Conservation (phyloP, 139 green algal genomes). For the Chlorokybus atmophyticus region DNA sequence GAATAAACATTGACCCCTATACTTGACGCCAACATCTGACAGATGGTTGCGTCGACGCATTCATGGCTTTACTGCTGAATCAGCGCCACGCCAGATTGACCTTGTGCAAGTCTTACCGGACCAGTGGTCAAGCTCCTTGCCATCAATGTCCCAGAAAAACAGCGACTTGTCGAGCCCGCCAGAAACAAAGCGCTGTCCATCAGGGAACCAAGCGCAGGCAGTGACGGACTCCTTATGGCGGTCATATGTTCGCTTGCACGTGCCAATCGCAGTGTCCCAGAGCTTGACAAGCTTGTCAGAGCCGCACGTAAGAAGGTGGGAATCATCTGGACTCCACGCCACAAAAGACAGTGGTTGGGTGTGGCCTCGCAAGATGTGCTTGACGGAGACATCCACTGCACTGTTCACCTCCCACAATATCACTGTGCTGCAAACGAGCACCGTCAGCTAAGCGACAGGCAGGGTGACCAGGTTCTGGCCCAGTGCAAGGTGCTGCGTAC, state of each 20-base stretch:
- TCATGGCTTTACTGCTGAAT: no score
- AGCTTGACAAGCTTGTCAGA: conserved; percentile 42
- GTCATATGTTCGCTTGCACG: conserved; percentile 4
- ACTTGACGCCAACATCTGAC: no score
- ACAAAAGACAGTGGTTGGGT: conserved; percentile 16
- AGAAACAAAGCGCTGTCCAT: conserved; percentile 49
- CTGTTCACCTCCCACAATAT: conserved; percentile 9
- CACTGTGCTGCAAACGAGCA: no score
- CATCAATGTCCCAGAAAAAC: conserved; percentile 41
- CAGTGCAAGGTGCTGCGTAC: no score
- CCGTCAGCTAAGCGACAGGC: no score
- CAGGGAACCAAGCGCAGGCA: conserved; percentile 64
- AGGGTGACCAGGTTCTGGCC: no score
- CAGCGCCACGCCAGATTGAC: no score
- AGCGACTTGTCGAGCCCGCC: conserved; percentile 52
- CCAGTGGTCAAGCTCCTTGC: conserved; percentile 38
- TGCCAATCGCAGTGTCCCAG: conserved; percentile 34
- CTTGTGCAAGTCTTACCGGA: conserved; percentile 10
- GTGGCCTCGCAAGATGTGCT: conserved; percentile 12
- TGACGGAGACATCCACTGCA: neutral
- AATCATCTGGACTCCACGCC: conserved; percentile 46
- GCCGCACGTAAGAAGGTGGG: conserved; percentile 40
- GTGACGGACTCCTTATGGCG: conserved; percentile 36
- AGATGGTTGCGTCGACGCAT: no score
- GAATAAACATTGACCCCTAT: no score